Percentiles rank a stretch among this genome's conserved stretches.
Evolutionary conservation across 345 rosid species (phyloP).

Genomic region (Brassica nigra): DNA sequence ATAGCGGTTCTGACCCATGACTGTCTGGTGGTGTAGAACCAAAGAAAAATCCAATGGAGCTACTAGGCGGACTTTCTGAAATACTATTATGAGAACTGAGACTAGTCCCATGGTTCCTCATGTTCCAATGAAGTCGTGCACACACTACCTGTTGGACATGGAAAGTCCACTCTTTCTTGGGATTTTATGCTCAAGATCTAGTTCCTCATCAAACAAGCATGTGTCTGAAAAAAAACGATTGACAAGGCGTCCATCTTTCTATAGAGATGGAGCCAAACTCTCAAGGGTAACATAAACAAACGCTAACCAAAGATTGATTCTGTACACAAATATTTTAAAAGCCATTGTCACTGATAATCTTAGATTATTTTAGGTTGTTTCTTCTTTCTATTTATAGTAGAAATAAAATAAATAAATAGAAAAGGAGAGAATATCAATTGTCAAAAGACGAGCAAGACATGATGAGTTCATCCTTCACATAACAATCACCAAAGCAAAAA

Average conservation of each 20-base stretch:
- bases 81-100: slow-evolving; percentile 51
- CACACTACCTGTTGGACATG: slow-evolving; percentile 57
- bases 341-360: neutral
- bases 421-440: slow-evolving; percentile 6
- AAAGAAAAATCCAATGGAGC: slow-evolving; percentile 92
- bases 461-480: slow-evolving; percentile 30
- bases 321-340: slow-evolving; percentile 19
- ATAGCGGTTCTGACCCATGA: slow-evolving; percentile 65
- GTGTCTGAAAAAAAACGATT: slow-evolving; percentile 66
- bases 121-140: slow-evolving; percentile 51
- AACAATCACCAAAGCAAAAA: slow-evolving; percentile 20
- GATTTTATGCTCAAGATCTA: slow-evolving; percentile 79
- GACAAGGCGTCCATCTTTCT: slow-evolving; percentile 55
- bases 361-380: neutral
- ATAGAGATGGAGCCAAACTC: too few species aligned
- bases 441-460: slow-evolving; percentile 19
- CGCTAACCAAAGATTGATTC: slow-evolving; percentile 26
- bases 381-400: neutral
- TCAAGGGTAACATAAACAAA: neutral
- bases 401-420: neutral
- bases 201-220: slow-evolving; percentile 91
- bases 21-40: slow-evolving; percentile 95
- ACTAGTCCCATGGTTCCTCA: slow-evolving; percentile 61
- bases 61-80: slow-evolving; percentile 97
- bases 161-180: slow-evolving; percentile 49